Conservation (phyloP, 805 yeast species). For the Yamadazyma takamatsuzukensis region DNA sequence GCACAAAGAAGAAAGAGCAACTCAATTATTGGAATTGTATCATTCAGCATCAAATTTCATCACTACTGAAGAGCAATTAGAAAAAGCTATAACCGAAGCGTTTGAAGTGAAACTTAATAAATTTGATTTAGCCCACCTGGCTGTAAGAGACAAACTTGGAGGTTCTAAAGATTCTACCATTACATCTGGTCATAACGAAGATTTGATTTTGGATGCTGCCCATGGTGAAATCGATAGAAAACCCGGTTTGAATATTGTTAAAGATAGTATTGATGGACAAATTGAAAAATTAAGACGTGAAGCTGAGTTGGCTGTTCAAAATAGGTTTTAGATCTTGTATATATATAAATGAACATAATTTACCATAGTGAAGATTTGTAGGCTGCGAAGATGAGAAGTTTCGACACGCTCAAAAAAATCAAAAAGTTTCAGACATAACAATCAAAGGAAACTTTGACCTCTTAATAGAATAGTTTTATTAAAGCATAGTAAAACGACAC, state of each 20-base stretch:
- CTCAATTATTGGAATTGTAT: slow-evolving; percentile 62
- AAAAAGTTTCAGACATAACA: no score
- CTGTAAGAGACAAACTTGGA: slow-evolving; percentile 33
- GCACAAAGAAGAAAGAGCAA: slow-evolving; percentile 51
- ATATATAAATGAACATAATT: no score
- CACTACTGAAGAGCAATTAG: slow-evolving; percentile 65
- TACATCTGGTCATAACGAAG: slow-evolving; percentile 27
- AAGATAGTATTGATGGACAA: slow-evolving; percentile 38
- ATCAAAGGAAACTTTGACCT: no score
- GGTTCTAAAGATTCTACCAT: slow-evolving; percentile 28
- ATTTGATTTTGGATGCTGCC: slow-evolving; percentile 31
- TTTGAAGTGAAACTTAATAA: slow-evolving; percentile 40
- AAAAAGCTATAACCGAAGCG: slow-evolving; percentile 54
- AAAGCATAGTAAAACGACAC: no score
- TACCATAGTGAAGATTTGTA: no score
- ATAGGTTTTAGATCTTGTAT: slow-evolving; percentile 2
- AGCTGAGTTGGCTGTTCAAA: slow-evolving; percentile 30
- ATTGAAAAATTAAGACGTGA: slow-evolving; percentile 32
- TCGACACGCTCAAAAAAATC: no score
- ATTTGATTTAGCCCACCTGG: slow-evolving; percentile 30
- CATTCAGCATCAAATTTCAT: slow-evolving; percentile 68
- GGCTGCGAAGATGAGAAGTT: no score
- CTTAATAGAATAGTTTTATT: no score
- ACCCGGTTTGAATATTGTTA: slow-evolving; percentile 38
- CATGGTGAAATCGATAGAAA: slow-evolving; percentile 39